phyloP scores from a whole-genome alignment of 2,329 filamentous ascomycete genomes.

The Neonectria faginata region DNA sequence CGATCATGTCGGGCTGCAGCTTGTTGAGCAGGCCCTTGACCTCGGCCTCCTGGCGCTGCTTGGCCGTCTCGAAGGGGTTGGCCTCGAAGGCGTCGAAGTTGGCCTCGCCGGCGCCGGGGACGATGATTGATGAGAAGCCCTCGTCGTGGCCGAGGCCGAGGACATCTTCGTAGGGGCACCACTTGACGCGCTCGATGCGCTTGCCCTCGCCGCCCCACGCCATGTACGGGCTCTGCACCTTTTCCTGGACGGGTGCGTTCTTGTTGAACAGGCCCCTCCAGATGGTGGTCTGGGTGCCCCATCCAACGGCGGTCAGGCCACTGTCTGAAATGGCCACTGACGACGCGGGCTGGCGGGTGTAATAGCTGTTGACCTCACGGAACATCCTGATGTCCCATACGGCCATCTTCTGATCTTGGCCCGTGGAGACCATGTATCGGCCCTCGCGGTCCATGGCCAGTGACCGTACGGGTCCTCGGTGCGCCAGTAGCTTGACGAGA shows the following conservation, averaged over 20 bases:
- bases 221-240: slow-evolving; percentile 91
- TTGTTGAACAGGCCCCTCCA: slow-evolving; percentile 93
- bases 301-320: slow-evolving; percentile 88
- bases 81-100: slow-evolving; percentile 95
- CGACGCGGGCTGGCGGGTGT: slow-evolving; percentile 82
- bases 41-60: slow-evolving; percentile 92
- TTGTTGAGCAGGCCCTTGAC: slow-evolving; percentile 94
- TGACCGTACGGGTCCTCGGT: slow-evolving; percentile 88
- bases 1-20: slow-evolving; percentile 96
- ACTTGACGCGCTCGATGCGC: slow-evolving; percentile 82
- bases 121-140: slow-evolving; percentile 89
- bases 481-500: slow-evolving; percentile 89
- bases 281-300: slow-evolving; percentile 88
- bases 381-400: slow-evolving; percentile 97
- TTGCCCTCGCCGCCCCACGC: slow-evolving; percentile 89
- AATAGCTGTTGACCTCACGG: slow-evolving; percentile 91
- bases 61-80: slow-evolving; percentile 94
- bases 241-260: slow-evolving; percentile 75
- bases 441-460: slow-evolving; percentile 89
- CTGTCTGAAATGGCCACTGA: slow-evolving; percentile 90
- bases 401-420: slow-evolving; percentile 91
- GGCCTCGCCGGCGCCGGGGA: slow-evolving; percentile 95
- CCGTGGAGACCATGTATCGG: slow-evolving; percentile 93
- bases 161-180: slow-evolving; percentile 96
- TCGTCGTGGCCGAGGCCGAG: slow-evolving; percentile 85